These are phyloP conservation scores for Tylopilus plumbeoviolaceoides DNA, from an alignment of 768 basidiomycete genomes.

Conservation along the genomic window DNA sequence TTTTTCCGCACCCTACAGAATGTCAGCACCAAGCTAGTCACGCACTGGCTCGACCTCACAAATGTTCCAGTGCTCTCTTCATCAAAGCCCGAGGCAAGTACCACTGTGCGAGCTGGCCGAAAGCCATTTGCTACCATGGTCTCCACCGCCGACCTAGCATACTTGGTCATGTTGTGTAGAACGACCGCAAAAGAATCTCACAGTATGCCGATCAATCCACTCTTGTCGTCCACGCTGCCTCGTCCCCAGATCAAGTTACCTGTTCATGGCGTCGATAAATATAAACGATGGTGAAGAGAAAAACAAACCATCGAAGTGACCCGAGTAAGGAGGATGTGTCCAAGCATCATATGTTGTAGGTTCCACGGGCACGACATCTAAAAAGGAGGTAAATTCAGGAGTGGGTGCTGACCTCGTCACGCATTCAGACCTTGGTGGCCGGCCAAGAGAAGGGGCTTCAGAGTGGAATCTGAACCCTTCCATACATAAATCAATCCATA, in stretches of 20 bases:
- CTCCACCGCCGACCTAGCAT: constrained; percentile 51
- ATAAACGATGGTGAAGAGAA: background rate
- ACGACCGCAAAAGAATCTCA: constrained; percentile 21
- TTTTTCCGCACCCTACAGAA: constrained; percentile 48
- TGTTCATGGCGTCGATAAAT: background rate
- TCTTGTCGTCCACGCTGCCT: constrained; percentile 57
- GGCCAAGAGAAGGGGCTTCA: constrained; percentile 54
- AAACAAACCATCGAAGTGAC: constrained; percentile 49
- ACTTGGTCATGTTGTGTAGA: background rate
- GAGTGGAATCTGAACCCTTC: constrained; percentile 44
- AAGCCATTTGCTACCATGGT: constrained; percentile 59
- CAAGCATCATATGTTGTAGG: constrained; percentile 52
- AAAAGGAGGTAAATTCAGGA: background rate
- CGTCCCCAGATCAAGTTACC: constrained; percentile 47
- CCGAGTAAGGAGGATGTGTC: constrained; percentile 61
- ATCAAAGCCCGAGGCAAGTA: constrained; percentile 70
- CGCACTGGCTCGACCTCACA: constrained; percentile 25
- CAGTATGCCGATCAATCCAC: constrained; percentile 66
- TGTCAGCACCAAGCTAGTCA: background rate
- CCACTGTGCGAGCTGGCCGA: constrained; percentile 57
- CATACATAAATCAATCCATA: constrained; percentile 56
- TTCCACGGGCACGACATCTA: constrained; percentile 69
- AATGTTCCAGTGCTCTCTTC: constrained; percentile 60
- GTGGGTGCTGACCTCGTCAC: background rate
- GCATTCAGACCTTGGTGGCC: constrained; percentile 47